A percentile compares a stretch with the other conserved stretches of the same genome.
Conservation (phyloP, 192 early-diverging fungal species). For the Rhizophagus prolifer region DNA sequence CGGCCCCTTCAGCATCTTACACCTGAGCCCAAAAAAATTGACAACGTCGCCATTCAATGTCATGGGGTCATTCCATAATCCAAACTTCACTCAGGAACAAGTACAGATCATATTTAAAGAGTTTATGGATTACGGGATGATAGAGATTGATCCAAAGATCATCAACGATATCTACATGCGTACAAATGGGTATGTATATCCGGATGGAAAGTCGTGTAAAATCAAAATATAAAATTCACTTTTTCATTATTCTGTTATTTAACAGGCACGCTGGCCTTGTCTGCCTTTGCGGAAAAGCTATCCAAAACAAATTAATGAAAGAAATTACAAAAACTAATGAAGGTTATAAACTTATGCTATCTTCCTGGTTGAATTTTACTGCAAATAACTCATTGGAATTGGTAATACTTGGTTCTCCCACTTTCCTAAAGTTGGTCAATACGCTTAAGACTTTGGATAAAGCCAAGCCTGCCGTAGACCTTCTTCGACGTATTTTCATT, state of each 20-base stretch:
- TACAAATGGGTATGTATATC: slow-evolving; percentile 34
- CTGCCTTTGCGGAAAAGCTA: neutral
- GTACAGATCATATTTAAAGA: slow-evolving; percentile 3
- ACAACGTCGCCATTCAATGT: slow-evolving; percentile 13
- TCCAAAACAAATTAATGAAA: neutral
- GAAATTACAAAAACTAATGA: neutral
- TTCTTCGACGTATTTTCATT: slow-evolving; percentile 21
- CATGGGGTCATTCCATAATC: slow-evolving; percentile 6
- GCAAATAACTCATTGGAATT: neutral
- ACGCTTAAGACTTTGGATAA: slow-evolving; percentile 8
- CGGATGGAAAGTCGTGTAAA: neutral
- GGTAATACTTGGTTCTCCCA: neutral
- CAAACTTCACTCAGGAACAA: slow-evolving; percentile 16
- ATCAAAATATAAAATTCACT: slow-evolving; percentile 17
- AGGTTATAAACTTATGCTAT: neutral
- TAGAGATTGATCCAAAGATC: slow-evolving; percentile 29
- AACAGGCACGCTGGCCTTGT: slow-evolving; percentile 20
- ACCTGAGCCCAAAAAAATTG: neutral
- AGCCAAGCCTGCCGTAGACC: slow-evolving; percentile 20
- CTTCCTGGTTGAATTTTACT: slow-evolving; percentile 10
- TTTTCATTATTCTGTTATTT: slow-evolving; percentile 14
- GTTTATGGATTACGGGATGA: neutral
- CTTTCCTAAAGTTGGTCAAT: slow-evolving; percentile 22
- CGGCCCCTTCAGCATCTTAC: too few relatives aligned
- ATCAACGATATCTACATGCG: slow-evolving; percentile 31